These are phyloP conservation scores for Ajuga reptans DNA, from an alignment of 305 asterid genomes.

Conservation along the genomic window DNA sequence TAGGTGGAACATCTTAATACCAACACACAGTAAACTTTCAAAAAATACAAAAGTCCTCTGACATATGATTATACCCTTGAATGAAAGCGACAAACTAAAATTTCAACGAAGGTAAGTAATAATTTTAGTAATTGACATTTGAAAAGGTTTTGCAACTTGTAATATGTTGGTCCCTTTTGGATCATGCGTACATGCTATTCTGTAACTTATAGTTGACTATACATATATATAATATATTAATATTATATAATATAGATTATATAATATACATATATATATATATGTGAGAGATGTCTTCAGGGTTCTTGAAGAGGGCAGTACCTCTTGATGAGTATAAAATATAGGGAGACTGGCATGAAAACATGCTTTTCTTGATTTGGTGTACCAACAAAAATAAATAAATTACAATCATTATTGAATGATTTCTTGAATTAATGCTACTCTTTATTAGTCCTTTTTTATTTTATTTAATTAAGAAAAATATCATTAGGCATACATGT, in stretches of 20 bases:
- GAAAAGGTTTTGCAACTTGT: constrained; percentile 15
- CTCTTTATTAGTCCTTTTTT: neutral
- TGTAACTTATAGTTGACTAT: constrained; percentile 25
- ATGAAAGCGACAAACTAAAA: constrained; percentile 17
- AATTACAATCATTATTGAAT: neutral
- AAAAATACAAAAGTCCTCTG: neutral
- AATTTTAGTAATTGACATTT: constrained; percentile 1
- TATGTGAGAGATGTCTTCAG: constrained; percentile 17
- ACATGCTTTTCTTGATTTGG: constrained; percentile 22
- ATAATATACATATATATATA: neutral
- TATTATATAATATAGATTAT: neutral
- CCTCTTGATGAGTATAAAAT: neutral
- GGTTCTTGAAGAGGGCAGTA: constrained; percentile 18
- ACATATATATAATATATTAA: neutral
- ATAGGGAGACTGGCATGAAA: neutral
- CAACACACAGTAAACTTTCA: neutral
- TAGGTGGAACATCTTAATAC: too few relatives aligned
- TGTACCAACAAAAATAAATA: constrained; percentile 3
- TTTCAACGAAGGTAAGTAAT: neutral
- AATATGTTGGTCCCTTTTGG: neutral
- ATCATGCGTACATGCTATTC: constrained; percentile 25
- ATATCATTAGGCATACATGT: too few relatives aligned
- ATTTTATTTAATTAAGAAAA: too few relatives aligned
- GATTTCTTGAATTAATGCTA: neutral
- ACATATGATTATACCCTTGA: neutral